These are phyloP conservation scores for Stevia rebaudiana DNA, from an alignment of 140 eudicot species.

Conservation along the genomic window DNA sequence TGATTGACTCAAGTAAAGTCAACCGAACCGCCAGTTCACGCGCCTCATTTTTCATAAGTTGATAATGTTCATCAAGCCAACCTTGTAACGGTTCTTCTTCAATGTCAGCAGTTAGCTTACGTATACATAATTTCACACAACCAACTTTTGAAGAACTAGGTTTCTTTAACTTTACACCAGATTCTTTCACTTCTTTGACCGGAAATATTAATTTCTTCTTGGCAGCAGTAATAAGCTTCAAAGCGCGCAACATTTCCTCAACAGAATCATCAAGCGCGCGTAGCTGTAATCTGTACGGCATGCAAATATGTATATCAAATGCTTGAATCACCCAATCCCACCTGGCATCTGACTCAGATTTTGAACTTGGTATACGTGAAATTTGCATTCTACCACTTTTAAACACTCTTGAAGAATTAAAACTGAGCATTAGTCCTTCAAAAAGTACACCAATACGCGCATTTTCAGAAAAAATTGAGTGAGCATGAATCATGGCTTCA, in stretches of 20 bases:
- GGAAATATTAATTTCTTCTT: constrained; percentile 57
- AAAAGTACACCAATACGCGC: constrained; percentile 95
- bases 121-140: constrained; percentile 57
- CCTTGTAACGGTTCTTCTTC: constrained; percentile 98
- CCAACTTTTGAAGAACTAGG: constrained; percentile 63
- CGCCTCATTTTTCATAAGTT: constrained; percentile 81
- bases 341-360: constrained; percentile 38
- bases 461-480: constrained; percentile 94
- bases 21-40: constrained; percentile 88
- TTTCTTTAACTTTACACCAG: constrained; percentile 54
- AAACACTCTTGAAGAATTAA: constrained; percentile 61
- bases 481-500: constrained; percentile 72
- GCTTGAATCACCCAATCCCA: constrained; percentile 99
- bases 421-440: constrained; percentile 75
- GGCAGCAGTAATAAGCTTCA: constrained; percentile 76
- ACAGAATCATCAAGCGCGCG: constrained; percentile 96
- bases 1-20: constrained; percentile 56
- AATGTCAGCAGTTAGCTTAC: constrained; percentile 78
- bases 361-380: constrained; percentile 71
- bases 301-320: constrained; percentile 75
- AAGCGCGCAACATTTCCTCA: constrained; percentile 89
- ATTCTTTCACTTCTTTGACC: constrained; percentile 48
- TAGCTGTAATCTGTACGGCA: constrained; percentile 86
- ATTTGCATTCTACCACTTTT: constrained; percentile 94
- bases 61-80: constrained; percentile 96